These are phyloP conservation scores for Psilocybe azurescens DNA, from an alignment of 768 basidiomycete species.

Conservation along the genomic window DNA sequence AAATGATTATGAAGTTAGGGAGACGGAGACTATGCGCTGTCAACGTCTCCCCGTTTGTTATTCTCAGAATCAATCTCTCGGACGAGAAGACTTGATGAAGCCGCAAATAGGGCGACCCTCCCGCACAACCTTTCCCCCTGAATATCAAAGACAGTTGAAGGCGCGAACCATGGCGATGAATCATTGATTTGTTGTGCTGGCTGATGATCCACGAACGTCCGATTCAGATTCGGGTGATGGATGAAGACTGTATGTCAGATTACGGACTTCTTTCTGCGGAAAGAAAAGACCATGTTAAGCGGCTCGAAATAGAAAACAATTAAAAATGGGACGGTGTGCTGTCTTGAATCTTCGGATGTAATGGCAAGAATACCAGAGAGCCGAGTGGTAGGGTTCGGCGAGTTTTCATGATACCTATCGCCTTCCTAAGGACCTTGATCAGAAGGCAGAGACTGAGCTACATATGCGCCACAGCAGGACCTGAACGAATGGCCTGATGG, in stretches of 20 bases:
- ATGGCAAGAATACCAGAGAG: not conserved
- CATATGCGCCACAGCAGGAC: not conserved
- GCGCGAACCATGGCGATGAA: conserved; percentile 7
- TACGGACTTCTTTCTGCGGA: not conserved
- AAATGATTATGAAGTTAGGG: not conserved
- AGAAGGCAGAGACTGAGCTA: too few relatives aligned
- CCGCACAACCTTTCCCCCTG: not conserved
- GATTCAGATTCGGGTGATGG: not conserved
- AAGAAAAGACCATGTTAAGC: not conserved
- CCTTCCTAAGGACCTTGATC: too few relatives aligned
- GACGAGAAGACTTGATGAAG: not conserved
- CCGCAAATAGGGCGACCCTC: not conserved
- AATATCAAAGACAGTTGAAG: conserved; percentile 5
- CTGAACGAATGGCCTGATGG: not conserved
- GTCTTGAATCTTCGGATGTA: not conserved
- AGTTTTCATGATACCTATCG: not conserved
- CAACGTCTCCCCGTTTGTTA: conserved; percentile 1
- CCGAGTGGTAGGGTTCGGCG: not conserved
- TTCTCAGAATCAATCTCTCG: not conserved
- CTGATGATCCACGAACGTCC: not conserved
- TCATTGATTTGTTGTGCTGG: conserved; percentile 4
- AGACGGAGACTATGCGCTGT: conserved; percentile 4
- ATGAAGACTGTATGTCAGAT: not conserved
- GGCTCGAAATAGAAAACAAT: not conserved
- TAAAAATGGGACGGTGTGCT: not conserved